Evolutionary conservation across 2,329 filamentous ascomycete genomes (phyloP), one percentile per base, ranked within the genome.

Genomic region (Fusarium continuum): DNA sequence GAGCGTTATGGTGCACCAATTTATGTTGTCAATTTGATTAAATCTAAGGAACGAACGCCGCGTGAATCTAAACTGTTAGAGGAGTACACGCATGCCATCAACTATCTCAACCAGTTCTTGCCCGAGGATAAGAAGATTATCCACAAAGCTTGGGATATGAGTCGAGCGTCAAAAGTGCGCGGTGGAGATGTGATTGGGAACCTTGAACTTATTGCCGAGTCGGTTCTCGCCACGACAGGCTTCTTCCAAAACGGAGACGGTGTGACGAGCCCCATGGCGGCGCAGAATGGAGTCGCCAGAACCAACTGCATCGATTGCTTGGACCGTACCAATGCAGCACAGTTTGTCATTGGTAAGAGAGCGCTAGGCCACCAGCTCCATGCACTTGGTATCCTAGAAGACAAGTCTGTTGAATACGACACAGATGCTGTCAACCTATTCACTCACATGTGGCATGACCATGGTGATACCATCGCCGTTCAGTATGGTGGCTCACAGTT

Each of bases 231-330:
- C 1, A 89, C 88, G 20, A 99, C 94, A 0, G 92, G 93, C 1
- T 97, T 99, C 78, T 99, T 99, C 75, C 93, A 93, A 57, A 98
- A 98, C 68, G 95, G 93, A 7, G 89, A 93, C 62, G 85, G 87
- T 28, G 82, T 83, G 3, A 86, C 87, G 32, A 85, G 85, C 17
- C 82, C 85, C 4, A 72, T 75, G 64, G 82, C 90, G 4, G 86
- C 95, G 2, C 95, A 99, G 74, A 97, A 97, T 65, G 95, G 95
- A 9, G 86, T 99, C 34, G 94, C 92, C 9, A 87, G 95, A 55
- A 99, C 95, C 1, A 99, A 99, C 73, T 99, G 95, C 75, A 98
- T 99, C 69, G 95, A 99, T 76, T 99, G 95, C 71, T 83, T 99
- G 2, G 95, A 99, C 76, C 89, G 95, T 19, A 99, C 95, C 8